These are phyloP conservation scores for Termitomyces sp. DNA, from an alignment of 768 basidiomycete species.

Conservation along the genomic window DNA sequence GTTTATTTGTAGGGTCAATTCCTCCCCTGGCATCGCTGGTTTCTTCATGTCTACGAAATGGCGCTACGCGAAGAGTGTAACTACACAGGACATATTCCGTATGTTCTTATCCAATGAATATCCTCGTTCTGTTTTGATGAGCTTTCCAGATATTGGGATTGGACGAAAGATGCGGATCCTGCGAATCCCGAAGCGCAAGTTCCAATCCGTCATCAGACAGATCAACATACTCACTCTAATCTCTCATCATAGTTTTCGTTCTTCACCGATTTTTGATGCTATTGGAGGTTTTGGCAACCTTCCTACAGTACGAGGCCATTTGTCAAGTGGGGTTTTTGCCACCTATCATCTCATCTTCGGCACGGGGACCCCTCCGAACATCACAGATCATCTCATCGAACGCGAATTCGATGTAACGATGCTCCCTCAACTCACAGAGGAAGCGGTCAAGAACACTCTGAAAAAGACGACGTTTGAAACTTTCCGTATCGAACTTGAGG, in stretches of 20 bases:
- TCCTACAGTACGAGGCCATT: conserved; percentile 23
- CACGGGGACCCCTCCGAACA: conserved; percentile 27
- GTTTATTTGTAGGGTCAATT: conserved; percentile 22
- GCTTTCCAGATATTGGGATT: conserved; percentile 35
- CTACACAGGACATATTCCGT: conserved; percentile 23
- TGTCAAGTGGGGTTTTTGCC: conserved; percentile 32
- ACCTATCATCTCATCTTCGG: conserved; percentile 29
- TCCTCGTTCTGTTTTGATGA: neutral
- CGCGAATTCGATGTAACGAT: conserved; percentile 23
- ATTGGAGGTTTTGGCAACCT: conserved; percentile 35
- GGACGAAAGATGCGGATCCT: conserved; percentile 31
- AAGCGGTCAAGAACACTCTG: conserved; percentile 15
- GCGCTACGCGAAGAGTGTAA: conserved; percentile 24
- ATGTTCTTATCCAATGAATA: neutral
- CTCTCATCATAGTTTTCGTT: conserved; percentile 21
- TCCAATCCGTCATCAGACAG: neutral
- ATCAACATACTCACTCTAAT: neutral
- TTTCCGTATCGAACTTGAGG: conserved; percentile 35
- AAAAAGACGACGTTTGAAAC: conserved; percentile 23
- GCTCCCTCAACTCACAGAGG: conserved; percentile 17
- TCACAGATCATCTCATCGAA: conserved; percentile 26
- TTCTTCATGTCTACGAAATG: conserved; percentile 19
- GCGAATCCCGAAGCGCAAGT: conserved; percentile 16
- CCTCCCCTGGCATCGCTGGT: conserved; percentile 28
- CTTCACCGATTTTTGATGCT: conserved; percentile 33